Evolutionary conservation across 192 early-diverging fungal species (phyloP).

Genomic region (Umbelopsis sp.): DNA sequence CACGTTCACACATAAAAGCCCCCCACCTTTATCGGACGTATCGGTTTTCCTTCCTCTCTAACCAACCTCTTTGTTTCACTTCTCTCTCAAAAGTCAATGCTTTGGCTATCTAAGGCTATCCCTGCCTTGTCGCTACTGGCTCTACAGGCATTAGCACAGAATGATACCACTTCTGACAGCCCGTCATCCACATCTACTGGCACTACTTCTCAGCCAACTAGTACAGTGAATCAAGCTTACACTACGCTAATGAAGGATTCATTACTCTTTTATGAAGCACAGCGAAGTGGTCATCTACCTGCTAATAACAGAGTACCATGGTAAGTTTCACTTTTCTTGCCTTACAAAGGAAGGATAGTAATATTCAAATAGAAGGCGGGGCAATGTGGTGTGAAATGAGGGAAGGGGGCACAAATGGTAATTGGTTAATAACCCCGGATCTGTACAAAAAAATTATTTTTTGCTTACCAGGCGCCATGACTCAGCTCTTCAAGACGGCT

Average conservation of each 20-base stretch:
- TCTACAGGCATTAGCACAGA: background rate
- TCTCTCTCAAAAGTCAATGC: background rate
- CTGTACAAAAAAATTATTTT: background rate
- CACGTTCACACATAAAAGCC: too few species aligned
- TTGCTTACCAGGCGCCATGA: conserved; percentile 28
- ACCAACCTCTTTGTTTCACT: background rate
- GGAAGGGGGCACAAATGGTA: background rate
- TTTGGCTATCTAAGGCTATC: background rate
- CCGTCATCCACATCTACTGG: background rate
- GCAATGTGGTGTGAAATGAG: background rate
- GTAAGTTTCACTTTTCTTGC: conserved; percentile 26
- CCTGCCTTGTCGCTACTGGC: background rate
- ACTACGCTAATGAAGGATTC: conserved; percentile 42
- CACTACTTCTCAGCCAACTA: background rate
- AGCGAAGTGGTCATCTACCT: conserved; percentile 51
- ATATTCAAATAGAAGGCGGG: too few species aligned
- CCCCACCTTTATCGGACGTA: too few species aligned
- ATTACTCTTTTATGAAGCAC: conserved; percentile 58
- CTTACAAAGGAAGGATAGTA: background rate
- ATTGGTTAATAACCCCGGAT: conserved; percentile 4
- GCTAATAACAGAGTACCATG: conserved; percentile 53
- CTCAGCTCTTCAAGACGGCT: conserved; percentile 36
- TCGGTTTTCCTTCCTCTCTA: too few species aligned
- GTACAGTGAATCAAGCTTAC: conserved; percentile 30
- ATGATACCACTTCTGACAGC: background rate